Evolutionary conservation across 2,329 filamentous ascomycete genomes (phyloP).

Genomic region (Arthrobotrys megalospora): DNA sequence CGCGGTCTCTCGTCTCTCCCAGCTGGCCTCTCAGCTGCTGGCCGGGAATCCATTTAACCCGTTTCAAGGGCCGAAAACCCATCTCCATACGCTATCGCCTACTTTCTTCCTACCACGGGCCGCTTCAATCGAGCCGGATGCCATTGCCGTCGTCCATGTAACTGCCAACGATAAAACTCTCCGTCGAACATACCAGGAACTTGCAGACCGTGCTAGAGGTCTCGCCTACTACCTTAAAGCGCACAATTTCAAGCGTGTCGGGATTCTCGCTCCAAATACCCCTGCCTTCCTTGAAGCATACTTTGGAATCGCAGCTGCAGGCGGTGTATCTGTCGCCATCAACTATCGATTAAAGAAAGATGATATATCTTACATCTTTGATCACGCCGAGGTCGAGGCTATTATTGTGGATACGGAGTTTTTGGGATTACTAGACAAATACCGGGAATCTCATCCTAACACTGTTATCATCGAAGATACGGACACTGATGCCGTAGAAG

Average conservation of each 20-base stretch:
- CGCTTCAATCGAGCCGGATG: conserved; percentile 88
- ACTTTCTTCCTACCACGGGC: conserved; percentile 90
- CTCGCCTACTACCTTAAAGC: conserved; percentile 89
- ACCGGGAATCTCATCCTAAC: conserved; percentile 46
- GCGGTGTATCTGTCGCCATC: conserved; percentile 69
- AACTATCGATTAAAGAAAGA: conserved; percentile 84
- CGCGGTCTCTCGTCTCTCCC: conserved; percentile 75
- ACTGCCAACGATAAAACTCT: conserved; percentile 82
- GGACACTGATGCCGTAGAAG: conserved; percentile 84
- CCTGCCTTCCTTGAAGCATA: conserved; percentile 93
- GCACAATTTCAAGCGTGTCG: conserved; percentile 77
- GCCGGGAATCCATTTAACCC: conserved; percentile 25
- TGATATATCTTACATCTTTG: conserved; percentile 92
- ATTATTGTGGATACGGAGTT: conserved; percentile 92
- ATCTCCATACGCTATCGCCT: conserved; percentile 77
- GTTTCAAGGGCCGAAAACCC: conserved; percentile 66
- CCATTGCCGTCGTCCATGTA: conserved; percentile 86
- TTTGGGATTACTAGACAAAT: conserved; percentile 75
- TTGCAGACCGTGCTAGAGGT: conserved; percentile 87
- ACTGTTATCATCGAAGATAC: conserved; percentile 75
- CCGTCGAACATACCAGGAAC: conserved; percentile 82
- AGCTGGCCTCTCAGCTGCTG: conserved; percentile 72
- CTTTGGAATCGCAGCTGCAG: conserved; percentile 79
- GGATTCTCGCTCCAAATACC: conserved; percentile 91
- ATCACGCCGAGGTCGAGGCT: conserved; percentile 85